Conservation (phyloP, 1,139 yeast genomes). For the Scheffersomyces segobiensis region DNA sequence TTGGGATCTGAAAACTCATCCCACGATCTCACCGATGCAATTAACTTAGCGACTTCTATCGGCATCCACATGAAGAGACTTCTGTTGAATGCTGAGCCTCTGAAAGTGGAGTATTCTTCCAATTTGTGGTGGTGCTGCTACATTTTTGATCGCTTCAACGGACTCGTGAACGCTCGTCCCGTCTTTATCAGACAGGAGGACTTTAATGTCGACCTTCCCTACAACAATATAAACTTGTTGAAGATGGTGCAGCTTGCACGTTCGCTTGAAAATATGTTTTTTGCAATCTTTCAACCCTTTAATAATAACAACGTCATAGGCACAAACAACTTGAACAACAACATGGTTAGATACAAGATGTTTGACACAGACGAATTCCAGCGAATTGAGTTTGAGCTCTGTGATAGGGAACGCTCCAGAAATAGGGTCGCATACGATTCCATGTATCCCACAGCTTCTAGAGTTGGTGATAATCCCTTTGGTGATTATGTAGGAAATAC, state of each 20-base stretch:
- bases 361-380: constrained; percentile 29
- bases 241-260: constrained; percentile 28
- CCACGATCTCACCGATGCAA: constrained; percentile 34
- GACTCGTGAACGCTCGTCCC: constrained; percentile 38
- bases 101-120: constrained; percentile 22
- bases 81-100: constrained; percentile 12
- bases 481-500: constrained; percentile 17
- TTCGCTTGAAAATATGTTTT: constrained; percentile 30
- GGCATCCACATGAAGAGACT: constrained; percentile 36
- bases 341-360: constrained; percentile 14
- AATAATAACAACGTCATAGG: constrained; percentile 12
- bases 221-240: constrained; percentile 22
- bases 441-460: not conserved
- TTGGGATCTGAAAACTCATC: constrained; percentile 39
- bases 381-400: constrained; percentile 25
- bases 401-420: constrained; percentile 20
- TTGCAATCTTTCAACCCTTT: constrained; percentile 33
- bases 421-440: not conserved
- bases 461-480: not conserved
- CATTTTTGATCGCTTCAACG: constrained; percentile 36
- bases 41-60: constrained; percentile 29
- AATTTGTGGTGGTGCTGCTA: constrained; percentile 40
- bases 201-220: constrained; percentile 30
- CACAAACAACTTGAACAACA: constrained; percentile 11
- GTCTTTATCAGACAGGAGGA: constrained; percentile 35